Conservation (phyloP, 768 basidiomycete genomes). For the Collybiopsis luxurians region DNA sequence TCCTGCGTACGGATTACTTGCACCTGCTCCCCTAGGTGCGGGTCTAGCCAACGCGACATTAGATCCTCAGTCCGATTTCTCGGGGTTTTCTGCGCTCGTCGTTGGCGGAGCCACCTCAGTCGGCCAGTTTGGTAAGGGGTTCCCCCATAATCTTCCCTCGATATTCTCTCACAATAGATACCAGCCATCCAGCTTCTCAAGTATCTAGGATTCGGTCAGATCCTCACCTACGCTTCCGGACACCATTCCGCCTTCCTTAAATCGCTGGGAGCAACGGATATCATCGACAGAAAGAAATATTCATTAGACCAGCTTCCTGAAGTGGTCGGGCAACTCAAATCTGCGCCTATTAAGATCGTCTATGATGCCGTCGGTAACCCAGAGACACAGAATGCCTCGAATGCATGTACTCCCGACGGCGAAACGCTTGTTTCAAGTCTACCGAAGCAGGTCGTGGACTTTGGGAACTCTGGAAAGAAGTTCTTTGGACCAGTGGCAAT, state of each 20-base stretch:
- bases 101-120: slow-evolving; percentile 46
- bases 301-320: neutral
- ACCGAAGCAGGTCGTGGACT: neutral
- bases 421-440: neutral
- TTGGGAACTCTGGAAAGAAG: neutral
- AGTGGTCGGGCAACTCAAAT: neutral
- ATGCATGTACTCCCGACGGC: neutral
- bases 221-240: slow-evolving; percentile 18
- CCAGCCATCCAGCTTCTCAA: slow-evolving; percentile 20
- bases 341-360: neutral
- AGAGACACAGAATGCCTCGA: neutral
- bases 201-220: slow-evolving; percentile 21
- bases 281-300: slow-evolving; percentile 18
- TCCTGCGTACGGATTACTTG: slow-evolving; percentile 48
- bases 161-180: neutral
- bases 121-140: neutral
- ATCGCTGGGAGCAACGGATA: slow-evolving; percentile 22
- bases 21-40: slow-evolving; percentile 31
- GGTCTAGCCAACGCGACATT: slow-evolving; percentile 36
- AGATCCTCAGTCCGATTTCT: slow-evolving; percentile 32
- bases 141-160: neutral
- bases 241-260: slow-evolving; percentile 14
- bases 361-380: neutral
- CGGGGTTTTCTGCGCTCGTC: slow-evolving; percentile 41
- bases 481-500: neutral